A percentile compares a stretch with the other conserved stretches of the same genome.
Conservation (phyloP, 352 stramenopile genomes). For the Globisporangium iwayamae region DNA sequence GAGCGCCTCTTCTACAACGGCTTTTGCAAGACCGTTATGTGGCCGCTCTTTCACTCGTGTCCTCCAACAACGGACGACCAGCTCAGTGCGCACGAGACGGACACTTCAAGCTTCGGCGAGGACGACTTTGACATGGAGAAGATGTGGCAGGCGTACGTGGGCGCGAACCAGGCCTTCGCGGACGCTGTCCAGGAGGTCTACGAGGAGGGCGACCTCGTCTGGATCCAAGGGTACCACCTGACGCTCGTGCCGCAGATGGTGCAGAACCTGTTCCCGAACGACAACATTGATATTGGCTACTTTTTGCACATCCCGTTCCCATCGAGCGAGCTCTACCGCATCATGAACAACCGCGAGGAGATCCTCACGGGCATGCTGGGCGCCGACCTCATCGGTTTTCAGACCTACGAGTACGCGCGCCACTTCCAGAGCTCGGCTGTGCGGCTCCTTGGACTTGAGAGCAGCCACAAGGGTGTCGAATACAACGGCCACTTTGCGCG, state of each 20-base stretch:
- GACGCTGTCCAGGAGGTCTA: slow-evolving; percentile 86
- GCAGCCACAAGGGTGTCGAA: slow-evolving; percentile 86
- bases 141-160: slow-evolving; percentile 90
- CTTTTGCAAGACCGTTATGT: slow-evolving; percentile 90
- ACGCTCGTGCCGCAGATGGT: slow-evolving; percentile 89
- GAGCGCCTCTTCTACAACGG: slow-evolving; percentile 88
- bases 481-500: slow-evolving; percentile 86
- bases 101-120: slow-evolving; percentile 33
- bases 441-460: slow-evolving; percentile 83
- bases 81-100: slow-evolving; percentile 56
- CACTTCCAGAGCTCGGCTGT: slow-evolving; percentile 88
- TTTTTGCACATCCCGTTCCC: slow-evolving; percentile 92
- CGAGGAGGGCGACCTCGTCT: slow-evolving; percentile 87
- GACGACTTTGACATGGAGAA: slow-evolving; percentile 75
- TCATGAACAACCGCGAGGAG: slow-evolving; percentile 85
- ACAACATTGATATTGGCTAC: slow-evolving; percentile 83
- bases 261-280: slow-evolving; percentile 86
- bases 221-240: slow-evolving; percentile 91
- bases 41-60: slow-evolving; percentile 89
- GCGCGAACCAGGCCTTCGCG: slow-evolving; percentile 82
- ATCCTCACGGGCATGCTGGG: slow-evolving; percentile 86
- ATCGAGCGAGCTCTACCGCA: slow-evolving; percentile 87
- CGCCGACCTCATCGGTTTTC: slow-evolving; percentile 88
- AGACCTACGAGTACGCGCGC: slow-evolving; percentile 88
- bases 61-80: slow-evolving; percentile 78